Conservation (phyloP, 257 asterid species). For the Echites panduratus region DNA sequence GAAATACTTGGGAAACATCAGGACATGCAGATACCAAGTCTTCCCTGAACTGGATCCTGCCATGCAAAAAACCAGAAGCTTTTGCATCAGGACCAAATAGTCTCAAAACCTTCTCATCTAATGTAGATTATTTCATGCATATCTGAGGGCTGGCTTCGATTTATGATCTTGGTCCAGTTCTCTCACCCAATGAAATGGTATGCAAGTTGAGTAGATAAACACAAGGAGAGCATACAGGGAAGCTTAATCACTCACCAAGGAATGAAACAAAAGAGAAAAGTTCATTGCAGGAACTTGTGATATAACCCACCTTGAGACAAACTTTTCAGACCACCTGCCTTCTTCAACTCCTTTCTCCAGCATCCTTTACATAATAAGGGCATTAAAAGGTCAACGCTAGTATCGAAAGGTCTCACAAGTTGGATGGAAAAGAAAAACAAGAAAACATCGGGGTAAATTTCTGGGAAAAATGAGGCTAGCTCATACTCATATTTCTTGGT, state of each 20-base stretch:
- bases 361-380: slow-evolving; percentile 48
- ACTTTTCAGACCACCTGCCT: slow-evolving; percentile 83
- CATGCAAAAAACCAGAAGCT: slow-evolving; percentile 12
- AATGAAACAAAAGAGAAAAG: background rate
- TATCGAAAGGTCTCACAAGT: background rate
- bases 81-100: slow-evolving; percentile 1
- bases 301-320: slow-evolving; percentile 64
- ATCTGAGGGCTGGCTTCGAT: background rate
- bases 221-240: background rate
- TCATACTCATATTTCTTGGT: slow-evolving; percentile 71
- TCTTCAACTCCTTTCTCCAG: slow-evolving; percentile 78
- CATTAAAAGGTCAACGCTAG: background rate
- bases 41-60: slow-evolving; percentile 58
- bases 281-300: background rate
- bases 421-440: background rate
- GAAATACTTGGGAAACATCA: slow-evolving; percentile 65
- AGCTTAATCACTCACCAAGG: background rate
- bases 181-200: background rate
- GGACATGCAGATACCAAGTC: slow-evolving; percentile 77
- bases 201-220: background rate
- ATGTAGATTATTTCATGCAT: background rate
- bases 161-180: background rate
- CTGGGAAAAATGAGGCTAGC: slow-evolving; percentile 14
- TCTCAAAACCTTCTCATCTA: background rate
- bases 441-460: background rate